Evolutionary conservation across 1,139 yeast species (phyloP).

Genomic region (Scheffersomyces cryptocercus): DNA sequence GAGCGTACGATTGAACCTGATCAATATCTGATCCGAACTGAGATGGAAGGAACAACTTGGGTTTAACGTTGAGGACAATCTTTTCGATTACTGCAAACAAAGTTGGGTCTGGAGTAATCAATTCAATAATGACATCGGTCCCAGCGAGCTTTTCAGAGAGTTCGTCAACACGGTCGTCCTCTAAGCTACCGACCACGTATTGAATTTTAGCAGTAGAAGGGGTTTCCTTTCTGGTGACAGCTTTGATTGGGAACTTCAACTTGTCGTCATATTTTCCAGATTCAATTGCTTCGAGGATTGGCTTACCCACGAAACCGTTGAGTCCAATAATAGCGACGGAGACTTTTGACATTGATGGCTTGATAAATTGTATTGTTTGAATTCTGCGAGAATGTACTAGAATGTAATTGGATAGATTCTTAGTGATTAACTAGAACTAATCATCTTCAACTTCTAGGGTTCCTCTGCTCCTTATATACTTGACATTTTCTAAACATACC

Average conservation of each 20-base stretch:
- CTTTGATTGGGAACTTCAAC: constrained; percentile 45
- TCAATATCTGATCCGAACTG: constrained; percentile 53
- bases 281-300: constrained; percentile 43
- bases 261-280: constrained; percentile 40
- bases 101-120: constrained; percentile 27
- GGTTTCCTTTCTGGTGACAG: neutral
- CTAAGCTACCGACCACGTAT: constrained; percentile 33
- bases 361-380: too few relatives aligned
- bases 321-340: constrained; percentile 52
- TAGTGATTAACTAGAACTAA: too few relatives aligned
- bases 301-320: constrained; percentile 51
- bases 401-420: too few relatives aligned
- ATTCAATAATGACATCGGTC: constrained; percentile 50
- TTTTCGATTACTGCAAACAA: constrained; percentile 37
- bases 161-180: constrained; percentile 25
- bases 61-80: constrained; percentile 38
- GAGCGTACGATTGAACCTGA: constrained; percentile 20
- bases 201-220: constrained; percentile 33
- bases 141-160: constrained; percentile 39
- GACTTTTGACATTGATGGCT: neutral
- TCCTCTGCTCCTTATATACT: too few relatives aligned
- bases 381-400: too few relatives aligned
- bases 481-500: too few relatives aligned
- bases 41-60: constrained; percentile 57
- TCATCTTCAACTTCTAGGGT: too few relatives aligned